phyloP scores from a whole-genome alignment of 352 stramenopile genomes.

The Globisporangium lucens region DNA sequence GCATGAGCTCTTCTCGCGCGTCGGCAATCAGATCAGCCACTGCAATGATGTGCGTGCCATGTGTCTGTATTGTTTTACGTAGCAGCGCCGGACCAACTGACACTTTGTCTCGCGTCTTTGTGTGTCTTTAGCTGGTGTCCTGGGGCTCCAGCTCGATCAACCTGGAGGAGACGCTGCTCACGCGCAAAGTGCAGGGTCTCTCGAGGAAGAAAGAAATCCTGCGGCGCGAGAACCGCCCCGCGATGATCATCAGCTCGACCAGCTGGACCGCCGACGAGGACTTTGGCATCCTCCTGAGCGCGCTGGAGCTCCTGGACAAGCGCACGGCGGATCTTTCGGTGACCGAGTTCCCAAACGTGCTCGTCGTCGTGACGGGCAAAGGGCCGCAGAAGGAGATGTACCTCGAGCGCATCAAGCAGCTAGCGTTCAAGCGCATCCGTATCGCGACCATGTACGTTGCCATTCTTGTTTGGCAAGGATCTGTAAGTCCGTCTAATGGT shows the following conservation, averaged over 20 bases:
- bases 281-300: conserved; percentile 96
- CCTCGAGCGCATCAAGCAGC: conserved; percentile 66
- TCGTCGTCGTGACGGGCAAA: conserved; percentile 98
- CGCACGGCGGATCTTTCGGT: conserved; percentile 36
- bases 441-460: conserved; percentile 81
- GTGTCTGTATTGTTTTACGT: background rate
- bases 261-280: conserved; percentile 99
- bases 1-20: conserved; percentile 89
- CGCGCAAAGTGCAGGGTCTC: conserved; percentile 29
- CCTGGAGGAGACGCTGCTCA: conserved; percentile 65
- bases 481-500: background rate
- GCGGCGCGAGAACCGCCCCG: conserved; percentile 51
- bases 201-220: conserved; percentile 31
- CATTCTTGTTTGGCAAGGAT: background rate
- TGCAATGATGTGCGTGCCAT: conserved; percentile 61
- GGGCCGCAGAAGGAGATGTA: conserved; percentile 93
- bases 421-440: conserved; percentile 74
- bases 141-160: conserved; percentile 26
- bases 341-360: conserved; percentile 69
- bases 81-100: background rate
- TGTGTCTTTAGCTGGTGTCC: conserved; percentile 27
- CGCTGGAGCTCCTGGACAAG: conserved; percentile 79
- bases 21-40: conserved; percentile 65
- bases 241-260: conserved; percentile 93
- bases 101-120: background rate